Conservation (phyloP, 129 eudicot species). For the Rutidosis leptorrhynchoides region DNA sequence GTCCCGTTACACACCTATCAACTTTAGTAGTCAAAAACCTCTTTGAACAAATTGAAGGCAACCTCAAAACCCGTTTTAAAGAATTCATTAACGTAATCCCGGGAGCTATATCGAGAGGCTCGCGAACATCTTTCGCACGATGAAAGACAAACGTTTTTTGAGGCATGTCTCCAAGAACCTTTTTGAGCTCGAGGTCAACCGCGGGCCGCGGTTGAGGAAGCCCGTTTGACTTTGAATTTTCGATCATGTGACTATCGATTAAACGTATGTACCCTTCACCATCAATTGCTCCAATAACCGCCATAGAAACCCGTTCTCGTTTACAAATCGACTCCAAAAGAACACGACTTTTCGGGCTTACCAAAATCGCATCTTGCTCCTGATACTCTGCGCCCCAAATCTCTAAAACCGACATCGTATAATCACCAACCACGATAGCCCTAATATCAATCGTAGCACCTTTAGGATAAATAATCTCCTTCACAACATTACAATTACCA, state of each 20-base stretch:
- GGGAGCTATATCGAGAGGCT: conserved; percentile 85
- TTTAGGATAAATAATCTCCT: conserved; percentile 84
- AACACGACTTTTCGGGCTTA: conserved; percentile 62
- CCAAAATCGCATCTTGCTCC: conserved; percentile 94
- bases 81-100: conserved; percentile 64
- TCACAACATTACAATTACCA: conserved; percentile 93
- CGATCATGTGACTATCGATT: conserved; percentile 58
- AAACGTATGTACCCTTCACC: conserved; percentile 67
- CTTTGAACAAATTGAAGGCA: conserved; percentile 83
- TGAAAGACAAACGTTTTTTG: conserved; percentile 81
- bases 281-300: conserved; percentile 73
- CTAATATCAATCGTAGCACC: conserved; percentile 92
- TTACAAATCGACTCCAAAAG: conserved; percentile 68
- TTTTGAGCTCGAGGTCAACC: conserved; percentile 87
- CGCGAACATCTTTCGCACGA: conserved; percentile 41
- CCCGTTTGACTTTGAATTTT: conserved; percentile 40
- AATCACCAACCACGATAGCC: conserved; percentile 85
- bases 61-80: conserved; percentile 71
- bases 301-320: conserved; percentile 89
- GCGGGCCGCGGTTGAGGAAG: conserved; percentile 68
- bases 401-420: conserved; percentile 92
- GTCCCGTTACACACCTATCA: conserved; percentile 94
- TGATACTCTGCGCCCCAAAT: conserved; percentile 99
- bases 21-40: conserved; percentile 86
- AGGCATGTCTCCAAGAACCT: conserved; percentile 70